Percentiles rank a stretch among this genome's conserved stretches.
These are phyloP conservation scores for Fagus sylvatica DNA, from an alignment of 306 rosid species.

Conservation along the genomic window DNA sequence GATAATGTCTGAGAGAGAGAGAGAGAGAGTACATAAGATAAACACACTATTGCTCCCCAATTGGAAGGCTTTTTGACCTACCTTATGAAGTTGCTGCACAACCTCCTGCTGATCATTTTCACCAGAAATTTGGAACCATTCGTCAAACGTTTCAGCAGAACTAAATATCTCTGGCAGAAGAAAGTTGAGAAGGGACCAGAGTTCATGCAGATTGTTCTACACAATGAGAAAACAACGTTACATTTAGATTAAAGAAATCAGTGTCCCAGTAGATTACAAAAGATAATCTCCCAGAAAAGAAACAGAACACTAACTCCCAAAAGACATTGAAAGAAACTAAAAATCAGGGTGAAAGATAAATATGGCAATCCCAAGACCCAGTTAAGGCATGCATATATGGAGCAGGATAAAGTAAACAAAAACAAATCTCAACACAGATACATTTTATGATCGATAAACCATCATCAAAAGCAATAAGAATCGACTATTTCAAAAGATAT, in stretches of 20 bases:
- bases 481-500: background rate
- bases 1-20: background rate
- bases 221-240: slow-evolving; percentile 1
- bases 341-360: background rate
- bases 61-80: slow-evolving; percentile 25
- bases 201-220: slow-evolving; percentile 98
- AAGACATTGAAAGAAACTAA: slow-evolving; percentile 7
- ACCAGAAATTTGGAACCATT: slow-evolving; percentile 99
- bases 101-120: slow-evolving; percentile 99
- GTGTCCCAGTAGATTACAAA: background rate
- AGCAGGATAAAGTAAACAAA: no score
- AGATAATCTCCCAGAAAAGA: background rate
- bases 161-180: slow-evolving; percentile 98
- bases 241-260: background rate
- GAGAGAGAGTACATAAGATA: background rate
- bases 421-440: no score
- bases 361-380: no score
- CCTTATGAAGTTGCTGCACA: slow-evolving; percentile 98
- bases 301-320: background rate
- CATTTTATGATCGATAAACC: no score
- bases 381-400: no score
- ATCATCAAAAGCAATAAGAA: no score
- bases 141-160: slow-evolving; percentile 98
- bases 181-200: slow-evolving; percentile 95
- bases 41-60: slow-evolving; percentile 2